Percentiles rank a stretch among this genome's conserved stretches.
Conservation (phyloP, 345 rosid species). For the Salix udensis region DNA sequence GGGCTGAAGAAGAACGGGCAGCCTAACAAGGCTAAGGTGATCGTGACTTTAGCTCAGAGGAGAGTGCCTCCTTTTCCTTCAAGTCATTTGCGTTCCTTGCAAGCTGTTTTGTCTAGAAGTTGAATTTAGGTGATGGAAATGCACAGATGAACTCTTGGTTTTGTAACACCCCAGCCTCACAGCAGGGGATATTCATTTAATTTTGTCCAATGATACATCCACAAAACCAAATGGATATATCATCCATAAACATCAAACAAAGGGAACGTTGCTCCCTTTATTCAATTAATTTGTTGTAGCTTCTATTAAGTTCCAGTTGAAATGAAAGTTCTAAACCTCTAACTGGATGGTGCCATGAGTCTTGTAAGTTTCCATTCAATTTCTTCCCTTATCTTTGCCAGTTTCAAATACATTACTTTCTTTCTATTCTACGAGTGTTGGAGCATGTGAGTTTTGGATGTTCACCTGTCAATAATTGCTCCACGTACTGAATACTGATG, state of each 20-base stretch:
- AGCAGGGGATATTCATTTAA: slow-evolving; percentile 2
- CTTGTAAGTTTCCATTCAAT: slow-evolving; percentile 8
- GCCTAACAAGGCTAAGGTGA: slow-evolving; percentile 47
- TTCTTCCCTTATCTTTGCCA: not conserved
- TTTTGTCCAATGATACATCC: not conserved
- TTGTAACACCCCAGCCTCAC: slow-evolving; percentile 2
- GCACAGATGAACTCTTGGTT: not conserved
- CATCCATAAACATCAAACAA: not conserved
- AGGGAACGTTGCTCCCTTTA: not conserved
- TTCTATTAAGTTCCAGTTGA: not conserved
- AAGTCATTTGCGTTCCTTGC: slow-evolving; percentile 41
- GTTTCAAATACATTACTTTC: not conserved
- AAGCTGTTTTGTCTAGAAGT: slow-evolving; percentile 34
- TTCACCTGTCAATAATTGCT: not conserved
- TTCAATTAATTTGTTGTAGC: not conserved
- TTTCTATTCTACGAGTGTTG: not conserved
- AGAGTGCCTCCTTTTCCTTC: slow-evolving; percentile 58
- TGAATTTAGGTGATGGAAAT: slow-evolving; percentile 10
- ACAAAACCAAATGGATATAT: slow-evolving; percentile 2
- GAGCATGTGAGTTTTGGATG: not conserved
- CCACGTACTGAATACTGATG: not conserved
- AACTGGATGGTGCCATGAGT: not conserved
- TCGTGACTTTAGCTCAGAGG: slow-evolving; percentile 39
- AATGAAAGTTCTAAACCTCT: not conserved
- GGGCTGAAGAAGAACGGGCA: slow-evolving; percentile 51